Conservation (phyloP, 108 stramenopile species). For the Parmales sp. region DNA sequence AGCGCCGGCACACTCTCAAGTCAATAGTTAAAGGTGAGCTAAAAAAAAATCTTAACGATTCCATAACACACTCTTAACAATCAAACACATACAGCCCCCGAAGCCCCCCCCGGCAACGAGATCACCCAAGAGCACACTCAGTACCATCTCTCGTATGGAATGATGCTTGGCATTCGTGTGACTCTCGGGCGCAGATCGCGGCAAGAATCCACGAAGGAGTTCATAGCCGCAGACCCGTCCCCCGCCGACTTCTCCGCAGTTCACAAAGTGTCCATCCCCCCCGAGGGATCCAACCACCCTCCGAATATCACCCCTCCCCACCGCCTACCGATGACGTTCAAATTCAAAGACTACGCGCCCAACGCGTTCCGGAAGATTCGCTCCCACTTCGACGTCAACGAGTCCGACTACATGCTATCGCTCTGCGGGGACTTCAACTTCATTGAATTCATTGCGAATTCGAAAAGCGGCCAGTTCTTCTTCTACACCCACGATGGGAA, state of each 20-base stretch:
- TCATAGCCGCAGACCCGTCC: background rate
- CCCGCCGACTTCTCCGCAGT: slow-evolving; percentile 16
- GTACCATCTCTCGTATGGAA: slow-evolving; percentile 64
- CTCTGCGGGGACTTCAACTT: slow-evolving; percentile 46
- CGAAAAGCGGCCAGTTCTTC: slow-evolving; percentile 55
- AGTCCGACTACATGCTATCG: slow-evolving; percentile 34
- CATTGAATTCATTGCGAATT: slow-evolving; percentile 58
- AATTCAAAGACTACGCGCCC: slow-evolving; percentile 50
- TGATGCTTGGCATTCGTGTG: slow-evolving; percentile 75
- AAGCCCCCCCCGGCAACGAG: background rate
- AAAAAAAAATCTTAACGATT: too few species aligned
- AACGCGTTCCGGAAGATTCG: slow-evolving; percentile 25
- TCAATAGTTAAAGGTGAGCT: too few species aligned
- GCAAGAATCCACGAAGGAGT: slow-evolving; percentile 16
- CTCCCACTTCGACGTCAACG: slow-evolving; percentile 17
- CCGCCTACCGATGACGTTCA: slow-evolving; percentile 40
- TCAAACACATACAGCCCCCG: too few species aligned
- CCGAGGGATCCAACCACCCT: slow-evolving; percentile 26
- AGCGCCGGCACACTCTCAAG: background rate
- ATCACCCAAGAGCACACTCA: slow-evolving; percentile 60
- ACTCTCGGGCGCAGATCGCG: background rate
- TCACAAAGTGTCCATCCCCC: slow-evolving; percentile 38
- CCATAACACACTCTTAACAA: too few species aligned
- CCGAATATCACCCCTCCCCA: slow-evolving; percentile 37
- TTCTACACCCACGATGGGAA: slow-evolving; percentile 56